Conservation (phyloP, 305 asterid species). For the Fraxinus sp. region DNA sequence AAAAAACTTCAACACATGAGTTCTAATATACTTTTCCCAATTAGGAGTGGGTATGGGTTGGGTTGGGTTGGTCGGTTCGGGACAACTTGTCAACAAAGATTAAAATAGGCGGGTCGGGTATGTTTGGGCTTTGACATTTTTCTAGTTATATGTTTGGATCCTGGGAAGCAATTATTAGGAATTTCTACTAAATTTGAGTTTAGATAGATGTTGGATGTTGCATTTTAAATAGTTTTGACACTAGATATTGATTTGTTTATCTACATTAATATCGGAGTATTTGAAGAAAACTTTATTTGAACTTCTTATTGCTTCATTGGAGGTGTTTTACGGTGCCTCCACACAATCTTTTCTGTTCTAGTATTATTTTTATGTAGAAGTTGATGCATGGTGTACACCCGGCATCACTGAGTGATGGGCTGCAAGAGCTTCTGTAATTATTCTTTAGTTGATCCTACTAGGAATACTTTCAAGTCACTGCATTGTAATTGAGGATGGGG, state of each 20-base stretch:
- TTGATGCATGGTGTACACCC: neutral
- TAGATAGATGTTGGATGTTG: neutral
- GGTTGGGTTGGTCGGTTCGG: too few species aligned
- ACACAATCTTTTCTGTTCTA: neutral
- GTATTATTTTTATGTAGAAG: neutral
- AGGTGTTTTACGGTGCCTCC: neutral
- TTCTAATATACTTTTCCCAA: too few species aligned
- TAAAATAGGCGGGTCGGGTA: constrained; percentile 28
- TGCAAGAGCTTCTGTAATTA: neutral
- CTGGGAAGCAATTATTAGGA: neutral
- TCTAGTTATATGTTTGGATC: constrained; percentile 1
- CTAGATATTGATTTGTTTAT: neutral
- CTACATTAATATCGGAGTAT: neutral
- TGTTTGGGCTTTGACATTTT: neutral
- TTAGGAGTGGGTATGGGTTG: too few species aligned
- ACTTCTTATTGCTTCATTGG: neutral
- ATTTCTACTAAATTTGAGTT: neutral
- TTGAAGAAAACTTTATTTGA: neutral
- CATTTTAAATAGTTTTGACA: neutral
- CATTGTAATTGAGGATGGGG: neutral
- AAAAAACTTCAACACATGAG: too few species aligned
- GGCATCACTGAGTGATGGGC: neutral
- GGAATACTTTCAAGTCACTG: neutral
- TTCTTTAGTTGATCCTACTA: neutral
- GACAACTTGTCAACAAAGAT: too few species aligned